These are phyloP conservation scores for Seiridium cupressi DNA, from an alignment of 2,329 filamentous ascomycete genomes.

Conservation along the genomic window DNA sequence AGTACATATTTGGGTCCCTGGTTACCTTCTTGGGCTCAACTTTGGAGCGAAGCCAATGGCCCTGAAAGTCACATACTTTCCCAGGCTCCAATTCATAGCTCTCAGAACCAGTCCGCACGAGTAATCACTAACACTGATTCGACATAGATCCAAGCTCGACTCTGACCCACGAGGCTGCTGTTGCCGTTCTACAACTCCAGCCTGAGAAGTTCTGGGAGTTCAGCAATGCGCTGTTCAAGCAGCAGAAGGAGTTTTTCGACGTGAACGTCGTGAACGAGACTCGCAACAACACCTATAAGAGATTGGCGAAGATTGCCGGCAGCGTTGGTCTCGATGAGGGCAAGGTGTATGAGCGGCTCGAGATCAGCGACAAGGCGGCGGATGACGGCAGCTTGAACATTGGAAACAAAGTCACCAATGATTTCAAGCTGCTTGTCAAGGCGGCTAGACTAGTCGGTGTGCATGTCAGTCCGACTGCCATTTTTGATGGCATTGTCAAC, in stretches of 20 bases:
- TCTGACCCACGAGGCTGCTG: slow-evolving; percentile 76
- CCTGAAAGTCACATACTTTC: too few species aligned
- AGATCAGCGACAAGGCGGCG: slow-evolving; percentile 65
- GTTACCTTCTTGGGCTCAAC: too few species aligned
- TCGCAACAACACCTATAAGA: slow-evolving; percentile 78
- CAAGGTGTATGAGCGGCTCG: slow-evolving; percentile 67
- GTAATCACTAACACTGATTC: too few species aligned
- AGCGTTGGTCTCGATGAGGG: slow-evolving; percentile 68
- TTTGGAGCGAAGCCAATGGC: slow-evolving; percentile 27
- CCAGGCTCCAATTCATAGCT: too few species aligned
- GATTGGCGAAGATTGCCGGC: slow-evolving; percentile 72
- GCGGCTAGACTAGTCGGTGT: slow-evolving; percentile 75
- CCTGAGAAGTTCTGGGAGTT: slow-evolving; percentile 80
- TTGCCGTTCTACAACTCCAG: slow-evolving; percentile 72
- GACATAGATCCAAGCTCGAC: slow-evolving; percentile 69
- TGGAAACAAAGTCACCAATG: slow-evolving; percentile 80
- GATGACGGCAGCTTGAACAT: slow-evolving; percentile 69
- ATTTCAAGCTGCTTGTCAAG: slow-evolving; percentile 82
- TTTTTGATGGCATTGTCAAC: slow-evolving; percentile 84
- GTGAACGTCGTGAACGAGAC: slow-evolving; percentile 79
- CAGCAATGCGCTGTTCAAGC: slow-evolving; percentile 61
- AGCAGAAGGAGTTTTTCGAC: slow-evolving; percentile 81
- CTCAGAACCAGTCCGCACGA: too few species aligned
- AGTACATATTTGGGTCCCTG: too few species aligned
- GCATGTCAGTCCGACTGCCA: slow-evolving; percentile 87